These are phyloP conservation scores for Stachybotrys chlorohalonatus DNA, from an alignment of 2,329 filamentous ascomycete genomes.

Conservation along the genomic window DNA sequence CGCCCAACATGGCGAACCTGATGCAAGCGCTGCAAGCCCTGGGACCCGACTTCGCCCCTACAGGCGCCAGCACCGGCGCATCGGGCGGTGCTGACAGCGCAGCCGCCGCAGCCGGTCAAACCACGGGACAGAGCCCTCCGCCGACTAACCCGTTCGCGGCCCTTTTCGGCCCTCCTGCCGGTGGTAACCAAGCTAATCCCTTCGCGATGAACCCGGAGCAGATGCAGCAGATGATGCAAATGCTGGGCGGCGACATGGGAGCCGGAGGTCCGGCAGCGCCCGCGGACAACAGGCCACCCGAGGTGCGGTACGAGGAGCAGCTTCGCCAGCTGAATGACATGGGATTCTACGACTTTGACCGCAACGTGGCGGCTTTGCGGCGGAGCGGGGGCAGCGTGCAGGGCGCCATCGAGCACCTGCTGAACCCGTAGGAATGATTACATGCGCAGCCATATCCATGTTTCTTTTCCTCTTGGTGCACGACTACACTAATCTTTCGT, in stretches of 20 bases:
- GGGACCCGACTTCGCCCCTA: constrained; percentile 19
- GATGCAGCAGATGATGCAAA: constrained; percentile 44
- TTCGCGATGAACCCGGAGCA: constrained; percentile 42
- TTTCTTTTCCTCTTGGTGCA: neutral
- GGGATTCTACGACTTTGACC: constrained; percentile 96
- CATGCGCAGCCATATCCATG: neutral
- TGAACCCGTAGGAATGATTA: constrained; percentile 25
- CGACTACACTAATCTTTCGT: neutral
- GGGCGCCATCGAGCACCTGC: constrained; percentile 73
- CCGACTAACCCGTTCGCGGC: constrained; percentile 59
- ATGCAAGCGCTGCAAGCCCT: constrained; percentile 18
- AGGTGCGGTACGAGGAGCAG: constrained; percentile 87
- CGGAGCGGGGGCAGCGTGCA: constrained; percentile 90
- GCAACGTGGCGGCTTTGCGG: constrained; percentile 80
- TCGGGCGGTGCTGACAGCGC: neutral
- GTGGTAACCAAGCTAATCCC: constrained; percentile 22
- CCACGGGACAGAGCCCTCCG: constrained; percentile 23
- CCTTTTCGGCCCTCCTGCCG: constrained; percentile 40
- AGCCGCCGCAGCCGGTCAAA: constrained; percentile 8
- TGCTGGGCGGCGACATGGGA: constrained; percentile 29
- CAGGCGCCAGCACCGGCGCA: neutral
- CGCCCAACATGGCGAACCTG: constrained; percentile 8
- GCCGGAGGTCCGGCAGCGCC: constrained; percentile 42
- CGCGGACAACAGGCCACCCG: constrained; percentile 76
- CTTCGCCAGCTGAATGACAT: constrained; percentile 93